Evolutionary conservation across 2,329 filamentous ascomycete species (phyloP).

Genomic region (Pleomassaria siparia): DNA sequence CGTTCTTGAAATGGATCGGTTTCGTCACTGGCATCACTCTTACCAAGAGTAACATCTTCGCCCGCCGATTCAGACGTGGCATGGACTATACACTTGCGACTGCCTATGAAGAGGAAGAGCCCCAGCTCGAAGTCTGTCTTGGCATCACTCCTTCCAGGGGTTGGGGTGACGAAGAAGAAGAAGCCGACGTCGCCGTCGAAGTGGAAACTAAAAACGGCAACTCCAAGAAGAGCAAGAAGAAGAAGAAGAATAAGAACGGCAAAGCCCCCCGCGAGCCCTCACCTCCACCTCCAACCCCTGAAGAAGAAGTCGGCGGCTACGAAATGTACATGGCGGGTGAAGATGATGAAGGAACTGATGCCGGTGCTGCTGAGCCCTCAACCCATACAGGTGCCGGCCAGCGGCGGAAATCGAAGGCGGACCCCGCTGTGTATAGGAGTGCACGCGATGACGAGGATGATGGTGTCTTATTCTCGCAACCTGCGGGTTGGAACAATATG

Average conservation of each 20-base stretch:
- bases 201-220: constrained; percentile 45
- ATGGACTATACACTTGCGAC: constrained; percentile 92
- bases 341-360: constrained; percentile 66
- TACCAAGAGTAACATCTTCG: constrained; percentile 74
- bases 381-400: constrained; percentile 52
- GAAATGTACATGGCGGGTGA: constrained; percentile 92
- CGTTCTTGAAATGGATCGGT: constrained; percentile 88
- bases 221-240: constrained; percentile 3
- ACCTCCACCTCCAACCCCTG: constrained; percentile 42
- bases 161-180: constrained; percentile 74
- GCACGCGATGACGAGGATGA: constrained; percentile 69
- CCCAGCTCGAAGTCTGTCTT: constrained; percentile 83
- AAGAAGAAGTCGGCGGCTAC: constrained; percentile 69
- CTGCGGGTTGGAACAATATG: constrained; percentile 83
- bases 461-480: constrained; percentile 68
- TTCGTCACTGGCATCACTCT: constrained; percentile 76
- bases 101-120: constrained; percentile 69
- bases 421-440: constrained; percentile 78
- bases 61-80: constrained; percentile 82
- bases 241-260: constrained; percentile 25
- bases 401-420: constrained; percentile 51
- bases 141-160: constrained; percentile 81
- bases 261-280: constrained; percentile 26
- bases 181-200: constrained; percentile 52
- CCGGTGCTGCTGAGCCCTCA: constrained; percentile 33